A percentile compares a stretch with the other conserved stretches of the same genome.
These are phyloP conservation scores for Fusarium udum DNA, from an alignment of 2,329 filamentous ascomycete species.

Conservation along the genomic window DNA sequence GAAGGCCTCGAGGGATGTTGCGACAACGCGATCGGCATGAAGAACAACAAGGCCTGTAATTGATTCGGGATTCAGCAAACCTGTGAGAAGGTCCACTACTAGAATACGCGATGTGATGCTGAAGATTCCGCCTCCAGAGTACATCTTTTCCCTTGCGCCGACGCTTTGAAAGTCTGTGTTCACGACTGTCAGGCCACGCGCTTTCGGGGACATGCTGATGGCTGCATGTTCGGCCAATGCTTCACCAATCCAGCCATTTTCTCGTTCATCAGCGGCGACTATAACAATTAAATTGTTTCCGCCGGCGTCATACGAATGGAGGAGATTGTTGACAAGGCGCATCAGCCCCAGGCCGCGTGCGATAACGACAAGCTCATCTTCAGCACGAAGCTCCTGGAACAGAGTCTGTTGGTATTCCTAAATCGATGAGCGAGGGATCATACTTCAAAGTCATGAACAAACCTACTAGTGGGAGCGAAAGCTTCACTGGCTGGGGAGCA, in stretches of 20 bases:
- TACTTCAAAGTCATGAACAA: background rate
- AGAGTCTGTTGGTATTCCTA: slow-evolving; percentile 93
- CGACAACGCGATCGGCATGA: slow-evolving; percentile 86
- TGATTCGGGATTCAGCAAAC: slow-evolving; percentile 80
- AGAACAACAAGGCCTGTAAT: slow-evolving; percentile 88
- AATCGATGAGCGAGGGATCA: slow-evolving; percentile 21
- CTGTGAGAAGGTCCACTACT: slow-evolving; percentile 91
- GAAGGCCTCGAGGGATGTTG: slow-evolving; percentile 92
- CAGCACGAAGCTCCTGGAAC: slow-evolving; percentile 86
- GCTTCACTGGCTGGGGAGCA: slow-evolving; percentile 76
- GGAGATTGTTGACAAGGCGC: slow-evolving; percentile 91
- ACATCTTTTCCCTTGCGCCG: slow-evolving; percentile 88
- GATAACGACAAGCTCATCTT: slow-evolving; percentile 94
- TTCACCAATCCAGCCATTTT: slow-evolving; percentile 98
- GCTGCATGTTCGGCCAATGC: slow-evolving; percentile 94
- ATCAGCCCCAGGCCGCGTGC: slow-evolving; percentile 92
- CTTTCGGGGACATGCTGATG: slow-evolving; percentile 82
- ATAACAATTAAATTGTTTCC: slow-evolving; percentile 93
- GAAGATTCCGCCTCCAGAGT: slow-evolving; percentile 87
- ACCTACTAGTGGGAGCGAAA: slow-evolving; percentile 71
- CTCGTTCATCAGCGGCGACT: slow-evolving; percentile 88
- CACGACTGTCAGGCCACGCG: slow-evolving; percentile 86
- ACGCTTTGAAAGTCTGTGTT: slow-evolving; percentile 96
- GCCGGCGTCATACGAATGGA: slow-evolving; percentile 95
- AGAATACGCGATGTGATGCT: slow-evolving; percentile 96